These are phyloP conservation scores for Podila verticillata DNA, from an alignment of 192 early-diverging fungal species.

Conservation along the genomic window DNA sequence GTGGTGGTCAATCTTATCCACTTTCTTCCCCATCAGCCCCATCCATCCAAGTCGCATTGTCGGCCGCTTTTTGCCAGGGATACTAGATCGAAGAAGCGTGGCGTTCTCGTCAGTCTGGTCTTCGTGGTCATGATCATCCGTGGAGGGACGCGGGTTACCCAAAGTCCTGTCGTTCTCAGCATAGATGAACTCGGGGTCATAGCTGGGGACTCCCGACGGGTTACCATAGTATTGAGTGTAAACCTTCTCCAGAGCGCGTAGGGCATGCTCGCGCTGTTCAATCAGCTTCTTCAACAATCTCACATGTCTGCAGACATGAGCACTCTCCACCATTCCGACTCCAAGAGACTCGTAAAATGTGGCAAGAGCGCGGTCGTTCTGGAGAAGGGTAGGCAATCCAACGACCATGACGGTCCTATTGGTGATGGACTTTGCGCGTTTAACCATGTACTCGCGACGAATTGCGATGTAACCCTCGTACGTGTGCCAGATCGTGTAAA, in stretches of 20 bases:
- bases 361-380: constrained; percentile 62
- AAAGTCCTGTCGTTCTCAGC: constrained; percentile 36
- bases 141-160: not conserved
- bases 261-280: constrained; percentile 60
- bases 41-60: constrained; percentile 54
- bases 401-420: constrained; percentile 78
- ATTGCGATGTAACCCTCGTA: constrained; percentile 61
- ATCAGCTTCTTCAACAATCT: constrained; percentile 63
- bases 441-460: constrained; percentile 55
- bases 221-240: constrained; percentile 73
- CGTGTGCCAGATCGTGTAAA: constrained; percentile 60
- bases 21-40: constrained; percentile 63
- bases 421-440: constrained; percentile 50
- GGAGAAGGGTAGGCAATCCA: constrained; percentile 68
- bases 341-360: constrained; percentile 72
- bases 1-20: constrained; percentile 75
- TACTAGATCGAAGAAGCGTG: constrained; percentile 2
- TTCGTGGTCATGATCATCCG: not conserved
- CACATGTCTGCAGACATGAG: constrained; percentile 69
- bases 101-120: constrained; percentile 3
- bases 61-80: constrained; percentile 36
- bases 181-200: constrained; percentile 63
- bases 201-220: constrained; percentile 69
- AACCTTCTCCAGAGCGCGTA: constrained; percentile 66
- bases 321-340: constrained; percentile 72